A percentile compares a stretch with the other conserved stretches of the same genome.
Conservation (phyloP, 2,329 filamentous ascomycete species). For the Colletotrichum destructivum region DNA sequence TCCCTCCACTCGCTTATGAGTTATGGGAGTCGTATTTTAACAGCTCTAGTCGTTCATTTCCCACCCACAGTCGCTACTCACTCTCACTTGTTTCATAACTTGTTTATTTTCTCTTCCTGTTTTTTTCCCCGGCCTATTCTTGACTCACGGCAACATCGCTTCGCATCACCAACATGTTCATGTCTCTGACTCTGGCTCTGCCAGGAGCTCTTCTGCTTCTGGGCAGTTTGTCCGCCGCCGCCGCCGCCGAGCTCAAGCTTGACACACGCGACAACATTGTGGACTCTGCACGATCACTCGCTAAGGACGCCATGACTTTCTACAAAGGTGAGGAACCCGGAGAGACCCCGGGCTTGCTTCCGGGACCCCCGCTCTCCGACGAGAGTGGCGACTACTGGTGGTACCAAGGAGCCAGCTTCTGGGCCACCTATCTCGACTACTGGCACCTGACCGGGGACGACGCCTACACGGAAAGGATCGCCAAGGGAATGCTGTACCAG, state of each 20-base stretch:
- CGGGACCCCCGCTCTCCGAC: constrained; percentile 44
- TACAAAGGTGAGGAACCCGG: constrained; percentile 52
- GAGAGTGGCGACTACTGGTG: constrained; percentile 54
- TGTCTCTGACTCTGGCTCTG: background rate
- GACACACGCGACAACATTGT: constrained; percentile 43
- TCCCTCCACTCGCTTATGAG: background rate
- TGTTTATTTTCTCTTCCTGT: no score
- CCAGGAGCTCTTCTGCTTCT: constrained; percentile 8
- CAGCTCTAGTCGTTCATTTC: background rate
- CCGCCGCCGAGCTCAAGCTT: constrained; percentile 19
- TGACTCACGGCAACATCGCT: background rate
- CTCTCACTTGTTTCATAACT: no score
- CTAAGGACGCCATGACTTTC: constrained; percentile 49
- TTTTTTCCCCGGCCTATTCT: no score
- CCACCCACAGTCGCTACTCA: background rate
- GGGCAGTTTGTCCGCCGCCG: background rate
- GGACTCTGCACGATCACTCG: constrained; percentile 44
- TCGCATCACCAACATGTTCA: background rate
- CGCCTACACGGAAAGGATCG: constrained; percentile 65
- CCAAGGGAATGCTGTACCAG: constrained; percentile 62
- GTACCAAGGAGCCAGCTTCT: constrained; percentile 51
- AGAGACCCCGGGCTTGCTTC: constrained; percentile 50
- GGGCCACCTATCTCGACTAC: constrained; percentile 57
- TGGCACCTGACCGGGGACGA: constrained; percentile 60
- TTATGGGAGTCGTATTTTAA: background rate